phyloP scores from a whole-genome alignment of 306 rosid genomes.

The Quercus cerris region DNA sequence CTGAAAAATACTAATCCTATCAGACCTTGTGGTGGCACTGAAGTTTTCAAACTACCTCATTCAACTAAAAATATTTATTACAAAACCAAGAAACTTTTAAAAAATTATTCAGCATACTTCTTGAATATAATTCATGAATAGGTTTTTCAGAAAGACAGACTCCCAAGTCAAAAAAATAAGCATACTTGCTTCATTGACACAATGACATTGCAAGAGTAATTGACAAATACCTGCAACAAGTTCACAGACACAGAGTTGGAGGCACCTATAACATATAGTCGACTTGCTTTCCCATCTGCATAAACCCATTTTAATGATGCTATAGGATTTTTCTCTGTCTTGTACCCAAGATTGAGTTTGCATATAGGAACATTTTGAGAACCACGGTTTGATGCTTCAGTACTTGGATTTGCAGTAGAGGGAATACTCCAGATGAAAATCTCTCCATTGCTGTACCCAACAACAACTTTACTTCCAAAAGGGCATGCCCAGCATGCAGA shows the following conservation, averaged over 20 bases:
- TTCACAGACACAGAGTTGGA: slow-evolving; percentile 52
- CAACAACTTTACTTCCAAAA: slow-evolving; percentile 71
- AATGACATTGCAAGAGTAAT: slow-evolving; percentile 7
- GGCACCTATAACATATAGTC: slow-evolving; percentile 69
- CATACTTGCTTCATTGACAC: not conserved
- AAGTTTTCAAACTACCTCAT: not conserved
- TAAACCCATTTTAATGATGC: slow-evolving; percentile 66
- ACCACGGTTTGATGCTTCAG: slow-evolving; percentile 30
- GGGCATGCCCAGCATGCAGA: slow-evolving; percentile 93
- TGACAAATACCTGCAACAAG: slow-evolving; percentile 54
- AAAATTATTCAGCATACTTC: not conserved
- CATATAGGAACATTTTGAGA: slow-evolving; percentile 49
- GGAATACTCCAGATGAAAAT: slow-evolving; percentile 76
- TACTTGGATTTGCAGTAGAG: slow-evolving; percentile 26
- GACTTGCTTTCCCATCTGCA: slow-evolving; percentile 75
- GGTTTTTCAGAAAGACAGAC: not conserved
- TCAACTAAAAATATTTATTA: not conserved
- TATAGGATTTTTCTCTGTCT: slow-evolving; percentile 66
- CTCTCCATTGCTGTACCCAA: slow-evolving; percentile 89
- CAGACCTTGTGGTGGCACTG: not conserved
- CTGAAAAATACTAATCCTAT: not conserved
- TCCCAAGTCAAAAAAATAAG: not conserved
- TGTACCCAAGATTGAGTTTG: slow-evolving; percentile 83
- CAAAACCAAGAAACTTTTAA: not conserved
- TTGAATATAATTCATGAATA: not conserved